Evolutionary conservation across 495 filamentous ascomycete genomes (phyloP).

Genomic region (Xylaria palmicola): DNA sequence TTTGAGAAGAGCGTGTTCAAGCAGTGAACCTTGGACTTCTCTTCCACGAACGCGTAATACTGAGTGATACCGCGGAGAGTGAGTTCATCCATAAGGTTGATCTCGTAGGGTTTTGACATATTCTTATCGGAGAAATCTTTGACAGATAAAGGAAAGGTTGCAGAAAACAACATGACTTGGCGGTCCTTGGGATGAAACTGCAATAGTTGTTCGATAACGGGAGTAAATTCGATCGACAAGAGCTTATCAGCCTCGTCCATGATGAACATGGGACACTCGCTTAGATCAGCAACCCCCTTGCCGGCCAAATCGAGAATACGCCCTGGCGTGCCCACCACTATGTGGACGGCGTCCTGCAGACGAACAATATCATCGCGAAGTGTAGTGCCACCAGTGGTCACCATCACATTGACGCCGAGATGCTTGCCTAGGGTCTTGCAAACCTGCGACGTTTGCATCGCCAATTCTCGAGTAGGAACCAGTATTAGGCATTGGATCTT

Average conservation of each 20-base stretch:
- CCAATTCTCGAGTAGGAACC: constrained; percentile 93
- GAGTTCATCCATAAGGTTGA: constrained; percentile 99
- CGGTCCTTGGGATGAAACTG: constrained; percentile 92
- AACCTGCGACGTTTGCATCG: constrained; percentile 98
- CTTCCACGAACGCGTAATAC: constrained; percentile 98
- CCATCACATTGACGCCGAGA: constrained; percentile 97
- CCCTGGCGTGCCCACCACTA: constrained; percentile 95
- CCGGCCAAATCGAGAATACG: constrained; percentile 92
- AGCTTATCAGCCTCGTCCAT: constrained; percentile 99
- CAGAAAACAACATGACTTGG: constrained; percentile 98
- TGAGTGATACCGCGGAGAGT: constrained; percentile 97
- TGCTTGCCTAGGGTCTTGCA: constrained; percentile 98
- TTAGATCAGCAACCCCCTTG: constrained; percentile 94
- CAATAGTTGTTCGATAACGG: constrained; percentile 92
- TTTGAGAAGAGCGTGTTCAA: constrained; percentile 98
- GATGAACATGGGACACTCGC: constrained; percentile 93
- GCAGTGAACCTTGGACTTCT: constrained; percentile 99
- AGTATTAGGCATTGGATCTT: constrained; percentile 96
- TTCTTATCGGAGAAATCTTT: constrained; percentile 98
- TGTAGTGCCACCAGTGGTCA: constrained; percentile 92
- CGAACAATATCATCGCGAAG: constrained; percentile 97
- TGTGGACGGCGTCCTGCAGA: constrained; percentile 89
- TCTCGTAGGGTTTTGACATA: constrained; percentile 93
- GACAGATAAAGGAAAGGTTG: constrained; percentile 93
- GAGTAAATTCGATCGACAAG: constrained; percentile 93